Conservation (phyloP, 139 green algal genomes). For the Desmodesmus armatus region DNA sequence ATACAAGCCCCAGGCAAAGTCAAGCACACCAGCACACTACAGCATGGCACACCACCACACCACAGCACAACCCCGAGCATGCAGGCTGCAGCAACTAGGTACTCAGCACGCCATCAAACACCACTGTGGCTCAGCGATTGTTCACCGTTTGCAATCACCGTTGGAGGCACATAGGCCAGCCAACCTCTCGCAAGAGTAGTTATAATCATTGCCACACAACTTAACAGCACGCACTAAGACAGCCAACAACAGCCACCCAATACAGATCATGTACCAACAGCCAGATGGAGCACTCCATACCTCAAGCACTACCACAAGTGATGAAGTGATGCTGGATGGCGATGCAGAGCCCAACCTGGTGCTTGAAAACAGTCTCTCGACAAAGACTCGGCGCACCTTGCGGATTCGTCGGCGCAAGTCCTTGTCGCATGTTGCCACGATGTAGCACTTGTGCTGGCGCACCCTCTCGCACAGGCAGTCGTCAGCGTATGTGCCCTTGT, state of each 20-base stretch:
- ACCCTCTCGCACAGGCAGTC: constrained; percentile 98
- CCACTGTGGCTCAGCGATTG: constrained; percentile 49
- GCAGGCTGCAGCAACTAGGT: too few species aligned
- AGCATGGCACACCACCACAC: too few species aligned
- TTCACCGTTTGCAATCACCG: constrained; percentile 52
- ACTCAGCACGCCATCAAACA: too few species aligned
- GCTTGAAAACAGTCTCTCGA: too few species aligned
- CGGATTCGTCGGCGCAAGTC: constrained; percentile 95
- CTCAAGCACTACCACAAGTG: not conserved
- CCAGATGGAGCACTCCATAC: not conserved
- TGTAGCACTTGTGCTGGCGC: constrained; percentile 98
- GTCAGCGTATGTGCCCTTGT: constrained; percentile 98
- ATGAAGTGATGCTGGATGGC: too few species aligned
- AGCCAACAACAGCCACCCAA: constrained; percentile 1
- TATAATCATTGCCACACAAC: constrained; percentile 47
- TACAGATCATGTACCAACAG: not conserved
- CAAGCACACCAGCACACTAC: not conserved
- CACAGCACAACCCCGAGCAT: too few species aligned
- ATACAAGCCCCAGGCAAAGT: not conserved
- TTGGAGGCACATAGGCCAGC: not conserved
- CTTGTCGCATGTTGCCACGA: constrained; percentile 98
- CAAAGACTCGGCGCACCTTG: constrained; percentile 91
- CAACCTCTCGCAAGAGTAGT: constrained; percentile 24
- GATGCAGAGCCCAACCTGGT: too few species aligned
- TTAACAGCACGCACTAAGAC: not conserved